Base-by-base conservation (phyloP, 257 asterid genomes). In the Solanum okadae region DNA sequence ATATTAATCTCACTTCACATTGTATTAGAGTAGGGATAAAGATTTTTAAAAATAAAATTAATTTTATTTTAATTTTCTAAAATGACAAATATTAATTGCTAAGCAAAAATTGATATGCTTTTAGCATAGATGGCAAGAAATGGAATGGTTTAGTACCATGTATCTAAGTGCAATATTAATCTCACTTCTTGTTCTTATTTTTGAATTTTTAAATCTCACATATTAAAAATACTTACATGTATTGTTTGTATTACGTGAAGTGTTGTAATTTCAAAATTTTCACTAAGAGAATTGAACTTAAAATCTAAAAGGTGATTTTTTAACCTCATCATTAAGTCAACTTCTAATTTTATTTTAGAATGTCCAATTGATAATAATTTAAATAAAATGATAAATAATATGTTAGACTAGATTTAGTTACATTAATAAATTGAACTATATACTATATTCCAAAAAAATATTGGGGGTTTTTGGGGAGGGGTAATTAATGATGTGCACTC, bases 401-500 rank as follows among this genome's bases (percentile, higher is more conserved):
- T 6, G 23, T 1, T 68, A 68, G 34, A 70, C 1, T 33, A 70
- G 5, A 16, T 29, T 29, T 29, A 15, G 35, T 70, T 15, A 3
- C 38, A 29, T 29, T 14, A 29, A 9, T 35, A 4, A 10, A 18
- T 25, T 35, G 23, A 46, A 29, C 25, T 0, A 52, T 27, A 82
- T 31, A 29, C 59, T 83, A n/a, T 44, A 83, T 82, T 49, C 22
- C 16, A 18, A 44, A 79, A 25, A 42, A 37, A 12, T 12, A 88
- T 67, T 2, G 37, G 35, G 23, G 23, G 9, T 6, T 7, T 49
- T 44, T 4, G 52, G 22, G 52, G 77, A 46, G 38, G 67, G 86
- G 37, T 15, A 70, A 46, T 49, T 16, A 70, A 46, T 49, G 63
- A 88, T 79, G 84, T 72, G 89, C 97, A 89, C 95, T 94, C 98